Evolutionary conservation across 148 eudicot genomes (phyloP), one percentile per base, ranked within the genome.

Genomic region (Chenopodium formosanum): DNA sequence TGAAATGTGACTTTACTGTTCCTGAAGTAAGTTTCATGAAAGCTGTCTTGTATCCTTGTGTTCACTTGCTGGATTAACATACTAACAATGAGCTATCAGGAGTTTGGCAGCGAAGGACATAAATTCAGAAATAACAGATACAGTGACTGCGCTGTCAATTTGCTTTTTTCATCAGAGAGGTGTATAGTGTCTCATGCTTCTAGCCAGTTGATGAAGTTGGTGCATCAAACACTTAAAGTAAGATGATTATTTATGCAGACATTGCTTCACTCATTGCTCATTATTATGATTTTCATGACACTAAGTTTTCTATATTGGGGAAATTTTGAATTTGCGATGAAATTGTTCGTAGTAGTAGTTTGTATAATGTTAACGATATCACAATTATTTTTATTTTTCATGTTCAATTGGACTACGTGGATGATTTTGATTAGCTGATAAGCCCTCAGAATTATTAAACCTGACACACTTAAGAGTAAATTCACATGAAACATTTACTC

Each of bases 151-250:
- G 89, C 84, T 75, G 92, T 90, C 77, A 90, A 90, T 73, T 86
- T 96, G 80, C 93, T 96, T 67, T 92, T 96, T 83, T 89, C 90
- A 7, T 92, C 99, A 46, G 93, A 94, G 86, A 91, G 83, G 72
- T 96, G 93, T 88, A 84, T 90, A 73, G 97, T 96, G 52, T 96
- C 99, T 86, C 90, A 88, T 85, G 97, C 98, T 80, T 95, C 99
- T 84, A 78, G 82, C 75, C 89, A 89, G 63, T 83, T 96, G 74
- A 91, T 96, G 91, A 89, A 94, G 84, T 83, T 94, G 80, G 99
- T 94, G 77, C 98, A 94, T 82, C 95, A 88, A 85, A 92, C 97
- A 31, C 92, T 96, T 47, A 83, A 88, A 94, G 99, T 94, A 73
- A 82, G 92, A 83, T 77, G 53, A 31, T 46, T 65, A 53, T 65